Percentiles rank a stretch among this genome's conserved stretches.
Evolutionary conservation across 768 basidiomycete genomes (phyloP).

Genomic region (Trametes elegans): DNA sequence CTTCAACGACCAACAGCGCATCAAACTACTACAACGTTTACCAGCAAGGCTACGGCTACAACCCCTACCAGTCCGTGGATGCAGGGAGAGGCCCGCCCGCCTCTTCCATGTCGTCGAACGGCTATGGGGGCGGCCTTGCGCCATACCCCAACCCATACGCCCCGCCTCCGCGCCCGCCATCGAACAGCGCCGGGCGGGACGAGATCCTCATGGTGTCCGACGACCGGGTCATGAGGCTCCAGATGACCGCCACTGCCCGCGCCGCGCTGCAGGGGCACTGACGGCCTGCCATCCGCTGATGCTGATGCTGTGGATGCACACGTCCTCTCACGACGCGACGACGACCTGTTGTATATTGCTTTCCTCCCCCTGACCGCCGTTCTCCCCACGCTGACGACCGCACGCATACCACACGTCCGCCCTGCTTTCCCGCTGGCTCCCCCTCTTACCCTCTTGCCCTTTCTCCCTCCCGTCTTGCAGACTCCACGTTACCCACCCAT

Average conservation of each 20-base stretch:
- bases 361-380: background rate
- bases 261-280: slow-evolving; percentile 7
- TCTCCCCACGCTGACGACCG: slow-evolving; percentile 6
- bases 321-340: slow-evolving; percentile 15
- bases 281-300: background rate
- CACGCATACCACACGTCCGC: slow-evolving; percentile 11
- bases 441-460: slow-evolving; percentile 40
- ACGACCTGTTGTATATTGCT: slow-evolving; percentile 17
- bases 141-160: slow-evolving; percentile 46
- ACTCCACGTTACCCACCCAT: background rate
- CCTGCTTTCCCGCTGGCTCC: slow-evolving; percentile 2
- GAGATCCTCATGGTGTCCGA: slow-evolving; percentile 92
- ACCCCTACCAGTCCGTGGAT: slow-evolving; percentile 32
- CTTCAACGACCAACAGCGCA: slow-evolving; percentile 70
- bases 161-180: slow-evolving; percentile 36
- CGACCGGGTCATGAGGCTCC: slow-evolving; percentile 75
- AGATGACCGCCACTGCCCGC: slow-evolving; percentile 39
- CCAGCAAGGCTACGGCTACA: slow-evolving; percentile 31
- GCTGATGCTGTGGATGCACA: background rate
- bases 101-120: slow-evolving; percentile 20
- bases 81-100: slow-evolving; percentile 28
- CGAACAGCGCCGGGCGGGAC: slow-evolving; percentile 56
- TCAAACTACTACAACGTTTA: slow-evolving; percentile 38
- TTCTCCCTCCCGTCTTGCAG: slow-evolving; percentile 39
- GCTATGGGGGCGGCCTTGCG: slow-evolving; percentile 23